These are phyloP conservation scores for Boletellus emodensis DNA, from an alignment of 768 basidiomycete genomes.

Conservation along the genomic window DNA sequence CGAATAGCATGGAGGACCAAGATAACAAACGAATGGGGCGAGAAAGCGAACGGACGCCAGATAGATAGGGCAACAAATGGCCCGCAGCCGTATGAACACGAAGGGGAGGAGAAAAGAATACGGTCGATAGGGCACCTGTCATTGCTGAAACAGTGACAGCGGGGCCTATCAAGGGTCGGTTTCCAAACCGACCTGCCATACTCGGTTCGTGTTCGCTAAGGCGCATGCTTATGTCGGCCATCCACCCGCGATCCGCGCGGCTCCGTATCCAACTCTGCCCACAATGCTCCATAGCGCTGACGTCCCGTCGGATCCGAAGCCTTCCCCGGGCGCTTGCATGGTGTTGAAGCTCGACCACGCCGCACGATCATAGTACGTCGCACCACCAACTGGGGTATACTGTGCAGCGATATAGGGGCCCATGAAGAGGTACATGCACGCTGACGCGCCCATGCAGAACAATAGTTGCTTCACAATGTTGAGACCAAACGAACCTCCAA, in stretches of 20 bases:
- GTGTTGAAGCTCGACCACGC: conserved; percentile 80
- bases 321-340: conserved; percentile 67
- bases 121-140: neutral
- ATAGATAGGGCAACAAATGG: conserved; percentile 19
- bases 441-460: conserved; percentile 60
- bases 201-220: neutral
- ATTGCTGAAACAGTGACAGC: conserved; percentile 10
- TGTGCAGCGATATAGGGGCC: conserved; percentile 57
- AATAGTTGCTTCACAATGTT: conserved; percentile 44
- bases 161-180: conserved; percentile 5
- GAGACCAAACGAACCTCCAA: conserved; percentile 28
- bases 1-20: conserved; percentile 3
- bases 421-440: conserved; percentile 57
- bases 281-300: conserved; percentile 66
- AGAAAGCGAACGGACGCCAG: neutral
- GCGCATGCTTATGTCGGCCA: conserved; percentile 59
- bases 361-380: conserved; percentile 70
- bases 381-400: conserved; percentile 56
- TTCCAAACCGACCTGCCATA: neutral
- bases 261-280: conserved; percentile 69
- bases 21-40: conserved; percentile 6
- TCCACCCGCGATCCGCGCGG: conserved; percentile 69
- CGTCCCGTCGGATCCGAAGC: conserved; percentile 58
- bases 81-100: conserved; percentile 16
- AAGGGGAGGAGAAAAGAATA: neutral